phyloP scores from a whole-genome alignment of 169 alveolate species.

The Cryptosporidium baileyi region DNA sequence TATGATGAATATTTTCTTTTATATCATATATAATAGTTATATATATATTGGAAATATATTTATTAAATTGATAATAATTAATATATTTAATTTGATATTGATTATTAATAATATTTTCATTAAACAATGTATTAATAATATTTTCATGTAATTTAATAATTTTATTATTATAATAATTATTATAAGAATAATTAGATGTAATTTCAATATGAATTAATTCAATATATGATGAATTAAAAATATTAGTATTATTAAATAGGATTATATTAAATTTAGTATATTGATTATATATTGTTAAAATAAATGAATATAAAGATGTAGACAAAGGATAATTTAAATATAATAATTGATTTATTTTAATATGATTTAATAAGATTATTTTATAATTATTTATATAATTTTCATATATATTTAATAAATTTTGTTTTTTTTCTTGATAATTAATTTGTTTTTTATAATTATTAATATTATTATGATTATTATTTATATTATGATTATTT shows the following conservation, averaged over 20 bases:
- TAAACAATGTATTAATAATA: slow-evolving; percentile 5
- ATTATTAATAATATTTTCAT: background rate
- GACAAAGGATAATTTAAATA: background rate
- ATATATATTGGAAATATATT: background rate
- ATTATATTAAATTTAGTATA: background rate
- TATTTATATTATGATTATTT: background rate
- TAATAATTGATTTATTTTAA: background rate
- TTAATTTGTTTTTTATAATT: background rate
- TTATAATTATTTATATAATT: background rate
- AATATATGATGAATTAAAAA: background rate
- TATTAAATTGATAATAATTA: background rate
- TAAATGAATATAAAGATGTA: slow-evolving; percentile 7
- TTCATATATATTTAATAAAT: background rate
- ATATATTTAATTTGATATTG: background rate
- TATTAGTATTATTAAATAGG: background rate
- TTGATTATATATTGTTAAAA: background rate
- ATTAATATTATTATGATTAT: background rate
- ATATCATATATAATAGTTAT: background rate
- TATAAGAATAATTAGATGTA: background rate
- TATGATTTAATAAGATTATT: background rate
- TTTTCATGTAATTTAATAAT: background rate
- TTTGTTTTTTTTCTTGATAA: background rate
- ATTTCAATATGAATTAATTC: slow-evolving; percentile 11
- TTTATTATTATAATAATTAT: background rate
- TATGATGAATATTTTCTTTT: background rate